A percentile compares a stretch with the other conserved stretches of the same genome.
These are phyloP conservation scores for Backusella westeae DNA, from an alignment of 192 early-diverging fungal genomes.

Conservation along the genomic window DNA sequence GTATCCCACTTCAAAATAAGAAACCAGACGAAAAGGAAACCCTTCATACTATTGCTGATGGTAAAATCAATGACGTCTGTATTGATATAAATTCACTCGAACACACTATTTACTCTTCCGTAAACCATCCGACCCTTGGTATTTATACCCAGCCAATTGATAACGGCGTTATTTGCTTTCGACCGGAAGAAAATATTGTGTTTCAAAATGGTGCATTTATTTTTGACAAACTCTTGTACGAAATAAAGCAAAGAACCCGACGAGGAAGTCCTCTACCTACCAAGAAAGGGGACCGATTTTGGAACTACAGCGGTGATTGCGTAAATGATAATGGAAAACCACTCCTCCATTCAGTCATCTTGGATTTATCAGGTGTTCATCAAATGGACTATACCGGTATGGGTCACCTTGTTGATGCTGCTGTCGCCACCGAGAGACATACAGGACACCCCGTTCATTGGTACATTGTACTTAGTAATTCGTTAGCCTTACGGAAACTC, in stretches of 20 bases:
- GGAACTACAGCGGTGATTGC: constrained; percentile 38
- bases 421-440: constrained; percentile 38
- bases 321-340: constrained; percentile 43
- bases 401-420: constrained; percentile 65
- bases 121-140: constrained; percentile 13
- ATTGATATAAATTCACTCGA: neutral
- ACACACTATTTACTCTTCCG: constrained; percentile 23
- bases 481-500: constrained; percentile 9
- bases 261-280: constrained; percentile 16
- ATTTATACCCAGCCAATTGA: constrained; percentile 17
- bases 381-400: constrained; percentile 79
- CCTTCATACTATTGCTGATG: neutral
- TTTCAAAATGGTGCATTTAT: constrained; percentile 71
- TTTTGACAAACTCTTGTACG: constrained; percentile 47
- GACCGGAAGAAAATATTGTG: constrained; percentile 59
- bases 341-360: constrained; percentile 65
- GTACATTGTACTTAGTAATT: constrained; percentile 17
- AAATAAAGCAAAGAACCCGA: constrained; percentile 25
- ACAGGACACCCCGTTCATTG: constrained; percentile 17
- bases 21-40: neutral
- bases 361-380: constrained; percentile 82
- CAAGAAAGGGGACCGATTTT: constrained; percentile 9
- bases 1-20: constrained; percentile 19
- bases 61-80: neutral
- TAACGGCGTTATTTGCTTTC: constrained; percentile 71